Base-by-base conservation (phyloP, 2,329 filamentous ascomycete species). In the Hypoxylon sp. region DNA sequence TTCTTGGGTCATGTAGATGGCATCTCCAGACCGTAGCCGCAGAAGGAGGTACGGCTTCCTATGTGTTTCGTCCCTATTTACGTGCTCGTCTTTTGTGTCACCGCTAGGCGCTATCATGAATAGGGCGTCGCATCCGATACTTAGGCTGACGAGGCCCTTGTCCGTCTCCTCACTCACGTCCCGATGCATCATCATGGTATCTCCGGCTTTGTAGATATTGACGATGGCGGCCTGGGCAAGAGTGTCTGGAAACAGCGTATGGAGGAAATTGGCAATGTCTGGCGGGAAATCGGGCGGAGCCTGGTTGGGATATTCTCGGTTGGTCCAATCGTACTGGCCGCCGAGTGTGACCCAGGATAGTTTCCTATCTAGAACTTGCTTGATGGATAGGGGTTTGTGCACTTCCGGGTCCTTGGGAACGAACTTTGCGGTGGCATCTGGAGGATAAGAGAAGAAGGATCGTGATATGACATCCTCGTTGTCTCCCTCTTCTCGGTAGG, bases 271-370 rank as follows among this genome's bases (percentile, higher is more conserved):
- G 3, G 87, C 87, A 50, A 96, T 84, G 73, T 97, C 93, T 1
- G 75, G 41, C 0, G 94, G 94, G 70, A 97, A 97, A 0, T 79
- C 72, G 0, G 92, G 92, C 0, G 91, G 89, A 3, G 76, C 63
- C n/a, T 84, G 82, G 8, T 81, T 76, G 0, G 94, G 93, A 73
- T 98, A 98, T 11, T 87, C 80, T 69, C 97, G 94, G 59, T 87
- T 86, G 0, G 93, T 96, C 95, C 94, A 98, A 79, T 98, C 92
- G 77, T 98, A 98, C 76, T 98, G 95, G 0, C 93, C 94, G 51
- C 95, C 95, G 2, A 99, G 85, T 0, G 94, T 98, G 43, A 96
- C 87, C 95, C 95, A 99, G 70, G 94, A 92, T 22, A 98, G 85
- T 65, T 92, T 94, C 66, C 89, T 91, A 59, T 89, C 86, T 44